phyloP scores from a whole-genome alignment of 148 eudicot genomes.

The Limonium bicolor region DNA sequence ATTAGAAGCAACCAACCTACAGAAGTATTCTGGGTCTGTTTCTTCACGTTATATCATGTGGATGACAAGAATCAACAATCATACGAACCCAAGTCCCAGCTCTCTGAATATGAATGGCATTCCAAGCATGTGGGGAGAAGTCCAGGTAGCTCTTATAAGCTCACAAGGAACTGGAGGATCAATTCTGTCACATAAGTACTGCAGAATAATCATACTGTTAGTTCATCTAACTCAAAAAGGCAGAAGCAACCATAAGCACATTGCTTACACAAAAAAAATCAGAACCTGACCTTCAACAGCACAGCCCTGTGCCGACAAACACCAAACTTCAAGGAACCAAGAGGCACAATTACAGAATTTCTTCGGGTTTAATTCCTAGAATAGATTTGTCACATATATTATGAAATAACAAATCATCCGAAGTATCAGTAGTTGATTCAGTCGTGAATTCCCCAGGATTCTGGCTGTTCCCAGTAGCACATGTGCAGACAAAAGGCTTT shows the following conservation, averaged over 20 bases:
- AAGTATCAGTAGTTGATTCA: slow-evolving; percentile 15
- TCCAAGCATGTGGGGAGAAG: slow-evolving; percentile 95
- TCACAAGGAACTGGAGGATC: slow-evolving; percentile 96
- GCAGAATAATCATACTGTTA: slow-evolving; percentile 10
- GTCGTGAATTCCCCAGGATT: slow-evolving; percentile 14
- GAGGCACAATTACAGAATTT: slow-evolving; percentile 70
- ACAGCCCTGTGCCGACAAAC: slow-evolving; percentile 88
- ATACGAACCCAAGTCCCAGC: slow-evolving; percentile 71
- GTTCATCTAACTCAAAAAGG: background rate
- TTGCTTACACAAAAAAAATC: background rate
- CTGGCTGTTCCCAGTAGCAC: slow-evolving; percentile 57
- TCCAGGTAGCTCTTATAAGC: slow-evolving; percentile 83
- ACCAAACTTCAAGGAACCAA: slow-evolving; percentile 79
- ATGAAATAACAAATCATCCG: slow-evolving; percentile 42
- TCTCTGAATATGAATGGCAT: slow-evolving; percentile 46
- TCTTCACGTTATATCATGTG: slow-evolving; percentile 82
- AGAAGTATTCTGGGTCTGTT: slow-evolving; percentile 70
- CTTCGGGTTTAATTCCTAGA: slow-evolving; percentile 41
- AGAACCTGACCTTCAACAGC: slow-evolving; percentile 62
- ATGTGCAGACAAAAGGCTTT: slow-evolving; percentile 88
- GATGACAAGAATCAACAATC: slow-evolving; percentile 93
- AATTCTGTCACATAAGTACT: slow-evolving; percentile 94
- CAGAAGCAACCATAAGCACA: background rate
- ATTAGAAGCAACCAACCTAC: slow-evolving; percentile 36
- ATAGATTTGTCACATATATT: slow-evolving; percentile 71